A percentile compares a stretch with the other conserved stretches of the same genome.
These are phyloP conservation scores for Zostera marina DNA, from an alignment of 116 monocot species.

Conservation along the genomic window DNA sequence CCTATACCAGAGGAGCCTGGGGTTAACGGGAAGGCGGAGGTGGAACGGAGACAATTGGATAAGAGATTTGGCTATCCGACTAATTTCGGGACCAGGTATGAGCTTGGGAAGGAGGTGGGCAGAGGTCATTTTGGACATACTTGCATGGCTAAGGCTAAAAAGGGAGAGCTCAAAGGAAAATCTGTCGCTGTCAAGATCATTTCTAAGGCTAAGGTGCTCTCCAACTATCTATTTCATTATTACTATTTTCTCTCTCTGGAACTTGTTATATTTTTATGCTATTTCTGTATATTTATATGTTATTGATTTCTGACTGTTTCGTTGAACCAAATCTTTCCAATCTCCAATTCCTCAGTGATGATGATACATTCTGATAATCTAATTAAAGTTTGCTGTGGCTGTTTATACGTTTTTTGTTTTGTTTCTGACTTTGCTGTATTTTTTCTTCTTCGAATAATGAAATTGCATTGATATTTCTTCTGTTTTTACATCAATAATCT, in stretches of 20 bases:
- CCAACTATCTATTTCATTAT: background rate
- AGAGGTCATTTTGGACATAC: conserved; percentile 97
- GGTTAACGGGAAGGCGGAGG: conserved; percentile 7
- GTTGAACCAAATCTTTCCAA: no score
- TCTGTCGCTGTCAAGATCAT: conserved; percentile 92
- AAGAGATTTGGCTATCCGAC: conserved; percentile 85
- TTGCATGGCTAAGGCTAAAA: conserved; percentile 65
- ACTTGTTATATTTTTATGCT: background rate
- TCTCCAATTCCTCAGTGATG: no score
- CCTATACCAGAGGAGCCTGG: conserved; percentile 38
- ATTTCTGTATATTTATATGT: no score
- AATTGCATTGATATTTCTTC: no score
- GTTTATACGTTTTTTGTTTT: no score
- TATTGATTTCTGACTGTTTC: no score
- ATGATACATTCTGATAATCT: no score
- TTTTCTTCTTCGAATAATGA: no score
- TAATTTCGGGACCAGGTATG: conserved; percentile 82
- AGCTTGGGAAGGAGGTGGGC: conserved; percentile 92
- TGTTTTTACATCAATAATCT: background rate
- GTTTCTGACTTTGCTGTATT: no score
- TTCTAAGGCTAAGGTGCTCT: conserved; percentile 84
- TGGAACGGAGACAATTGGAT: conserved; percentile 41
- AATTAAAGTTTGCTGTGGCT: no score
- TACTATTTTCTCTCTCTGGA: background rate
- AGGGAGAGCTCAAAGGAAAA: conserved; percentile 75